These are phyloP conservation scores for Camellia sinensis DNA, from an alignment of 148 eudicot genomes.

Conservation along the genomic window DNA sequence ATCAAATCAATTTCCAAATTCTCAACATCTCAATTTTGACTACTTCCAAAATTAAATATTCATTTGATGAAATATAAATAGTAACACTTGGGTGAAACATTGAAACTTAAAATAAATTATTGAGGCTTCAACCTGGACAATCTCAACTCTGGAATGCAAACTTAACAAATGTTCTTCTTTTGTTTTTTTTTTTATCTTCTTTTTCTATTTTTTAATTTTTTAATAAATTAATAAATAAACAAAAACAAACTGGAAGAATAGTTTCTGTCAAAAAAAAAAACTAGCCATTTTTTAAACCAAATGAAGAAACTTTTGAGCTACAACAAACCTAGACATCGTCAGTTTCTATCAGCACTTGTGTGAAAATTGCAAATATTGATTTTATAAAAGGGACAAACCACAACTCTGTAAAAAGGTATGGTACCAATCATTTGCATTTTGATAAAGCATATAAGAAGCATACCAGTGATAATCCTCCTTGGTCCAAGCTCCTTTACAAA, in stretches of 20 bases:
- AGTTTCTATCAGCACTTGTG: not conserved
- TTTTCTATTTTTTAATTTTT: not conserved
- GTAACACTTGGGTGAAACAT: too few species aligned
- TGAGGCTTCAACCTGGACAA: not conserved
- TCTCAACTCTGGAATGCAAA: not conserved
- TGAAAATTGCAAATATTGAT: not conserved
- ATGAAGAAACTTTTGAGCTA: not conserved
- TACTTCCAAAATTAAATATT: not conserved
- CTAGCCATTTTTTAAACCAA: not conserved
- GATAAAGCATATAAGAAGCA: not conserved
- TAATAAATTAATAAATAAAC: not conserved
- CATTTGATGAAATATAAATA: too few species aligned
- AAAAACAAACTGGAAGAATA: not conserved
- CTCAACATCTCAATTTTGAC: conserved; percentile 3
- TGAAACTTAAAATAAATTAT: not conserved
- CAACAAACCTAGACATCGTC: not conserved
- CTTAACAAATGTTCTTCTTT: not conserved
- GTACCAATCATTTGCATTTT: too few species aligned
- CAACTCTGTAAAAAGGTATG: not conserved
- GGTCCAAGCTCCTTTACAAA: conserved; percentile 85
- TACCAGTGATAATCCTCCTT: conserved; percentile 88
- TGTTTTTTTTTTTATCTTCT: not conserved
- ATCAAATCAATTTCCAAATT: not conserved
- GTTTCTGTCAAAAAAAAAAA: not conserved
- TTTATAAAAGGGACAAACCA: not conserved